Conservation (phyloP, 2,329 filamentous ascomycete species). For the Aureobasidium sp. region DNA sequence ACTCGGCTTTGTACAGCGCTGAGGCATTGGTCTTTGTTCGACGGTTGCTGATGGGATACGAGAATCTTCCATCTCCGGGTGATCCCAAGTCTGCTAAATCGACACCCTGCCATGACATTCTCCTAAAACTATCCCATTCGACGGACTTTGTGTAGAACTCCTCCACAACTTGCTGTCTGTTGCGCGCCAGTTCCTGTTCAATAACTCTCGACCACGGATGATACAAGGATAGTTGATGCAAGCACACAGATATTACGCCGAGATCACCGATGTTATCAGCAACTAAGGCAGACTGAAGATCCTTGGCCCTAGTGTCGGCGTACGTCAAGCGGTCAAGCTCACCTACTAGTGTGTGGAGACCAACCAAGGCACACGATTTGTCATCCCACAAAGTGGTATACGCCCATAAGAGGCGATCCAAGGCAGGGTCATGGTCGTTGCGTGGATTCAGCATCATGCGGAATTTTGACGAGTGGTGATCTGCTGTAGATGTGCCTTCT, state of each 20-base stretch:
- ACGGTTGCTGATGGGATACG: conserved; percentile 43
- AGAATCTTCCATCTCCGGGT: conserved; percentile 33
- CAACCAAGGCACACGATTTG: neutral
- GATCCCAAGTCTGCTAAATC: conserved; percentile 8
- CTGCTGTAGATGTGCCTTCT: conserved; percentile 15
- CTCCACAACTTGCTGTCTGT: neutral
- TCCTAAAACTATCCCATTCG: neutral
- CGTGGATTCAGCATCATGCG: neutral
- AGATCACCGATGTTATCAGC: conserved; percentile 1
- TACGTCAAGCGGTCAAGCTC: conserved; percentile 2
- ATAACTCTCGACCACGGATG: conserved; percentile 15
- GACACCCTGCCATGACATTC: conserved; percentile 17
- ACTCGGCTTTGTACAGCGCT: conserved; percentile 41
- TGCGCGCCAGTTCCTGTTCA: neutral
- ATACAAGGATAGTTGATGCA: conserved; percentile 12
- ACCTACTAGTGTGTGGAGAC: neutral
- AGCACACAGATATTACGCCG: neutral
- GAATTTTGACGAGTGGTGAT: neutral
- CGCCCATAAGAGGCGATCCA: conserved; percentile 1
- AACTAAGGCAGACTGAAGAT: neutral
- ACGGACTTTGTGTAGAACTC: neutral
- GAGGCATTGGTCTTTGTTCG: conserved; percentile 40
- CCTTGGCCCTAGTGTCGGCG: neutral
- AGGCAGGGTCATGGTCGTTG: neutral
- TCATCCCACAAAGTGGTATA: conserved; percentile 6